Base-by-base conservation (phyloP, 2,329 filamentous ascomycete genomes). In the Colletotrichum abscissum region DNA sequence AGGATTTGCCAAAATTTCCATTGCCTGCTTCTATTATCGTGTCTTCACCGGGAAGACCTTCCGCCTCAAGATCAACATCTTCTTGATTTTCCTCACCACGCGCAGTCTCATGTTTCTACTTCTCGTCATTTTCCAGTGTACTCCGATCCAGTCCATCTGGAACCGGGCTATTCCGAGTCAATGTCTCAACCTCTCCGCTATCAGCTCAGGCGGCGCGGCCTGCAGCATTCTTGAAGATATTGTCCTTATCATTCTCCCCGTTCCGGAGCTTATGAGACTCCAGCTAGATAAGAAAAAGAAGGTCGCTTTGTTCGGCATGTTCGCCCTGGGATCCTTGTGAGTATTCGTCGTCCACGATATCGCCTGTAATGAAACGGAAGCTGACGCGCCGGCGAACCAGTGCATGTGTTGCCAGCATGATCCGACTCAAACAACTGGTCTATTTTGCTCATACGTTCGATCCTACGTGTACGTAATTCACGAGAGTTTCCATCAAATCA, bases 11-110 rank as follows among this genome's bases (percentile, higher is more conserved):
- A 79, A 79, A 57, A 35, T 74, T 4, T 77, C 78, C 26, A 78
- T 79, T 38, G 71, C 78, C 22, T 59, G 77, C 14, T 75, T 79
- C 52, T 76, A 75, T 70, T 72, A 58, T 26, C 77, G 75, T 14
- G 74, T 78, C 5, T 78, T 78, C 54, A 49, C 59, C 11, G 54
- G 52, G 8, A 42, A 42, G 38, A 42, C 58, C 11, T 3, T 60
- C 57, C n/a, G 75, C 75, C 22, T 72, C 67, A 1, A 65, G 16
- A 74, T 6, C 24, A 22, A 26, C 9, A 52, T 60, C 22, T 38
- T 58, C 19, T 49, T 60, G 2, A 58, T 76, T n/a, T 24, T n/a
- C 76, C 26, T 19, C 64, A 16, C 75, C 73, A 9, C 73, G 65
- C 22, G 16, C 16, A 42, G 38, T 22, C 66, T 28, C 9, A 22